A percentile compares a stretch with the other conserved stretches of the same genome.
Evolutionary conservation across 805 yeast species (phyloP).

Genomic region (Metschnikowia corniflorae): DNA sequence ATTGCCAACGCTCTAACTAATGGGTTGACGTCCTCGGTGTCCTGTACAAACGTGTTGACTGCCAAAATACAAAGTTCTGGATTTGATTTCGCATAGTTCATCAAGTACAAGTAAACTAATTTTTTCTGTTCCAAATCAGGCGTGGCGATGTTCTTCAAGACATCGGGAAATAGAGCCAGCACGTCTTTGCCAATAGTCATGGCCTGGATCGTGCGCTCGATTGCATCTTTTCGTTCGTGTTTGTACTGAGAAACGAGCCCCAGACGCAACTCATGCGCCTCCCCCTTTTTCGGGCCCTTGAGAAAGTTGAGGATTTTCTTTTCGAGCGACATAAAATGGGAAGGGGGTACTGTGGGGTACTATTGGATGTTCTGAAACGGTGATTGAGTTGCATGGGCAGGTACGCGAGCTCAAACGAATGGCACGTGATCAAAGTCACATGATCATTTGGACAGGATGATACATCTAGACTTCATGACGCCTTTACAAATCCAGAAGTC

Average conservation of each 20-base stretch:
- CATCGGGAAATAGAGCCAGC: constrained; percentile 90
- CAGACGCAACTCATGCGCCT: constrained; percentile 83
- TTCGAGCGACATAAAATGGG: constrained; percentile 35
- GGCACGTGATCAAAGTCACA: no score
- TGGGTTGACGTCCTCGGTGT: constrained; percentile 95
- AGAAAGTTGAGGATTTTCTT: constrained; percentile 41
- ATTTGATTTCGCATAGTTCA: constrained; percentile 96
- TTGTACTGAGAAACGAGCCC: constrained; percentile 96
- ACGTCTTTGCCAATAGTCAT: constrained; percentile 99
- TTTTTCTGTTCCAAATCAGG: constrained; percentile 96
- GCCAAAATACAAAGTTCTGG: constrained; percentile 96
- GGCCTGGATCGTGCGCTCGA: constrained; percentile 93
- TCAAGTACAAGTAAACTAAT: constrained; percentile 86
- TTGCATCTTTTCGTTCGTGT: constrained; percentile 92
- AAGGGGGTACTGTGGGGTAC: no score
- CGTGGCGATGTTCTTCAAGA: constrained; percentile 92
- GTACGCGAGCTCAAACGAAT: background rate
- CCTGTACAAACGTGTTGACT: constrained; percentile 93
- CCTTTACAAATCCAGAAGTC: no score
- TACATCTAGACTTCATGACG: no score
- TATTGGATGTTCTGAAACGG: no score
- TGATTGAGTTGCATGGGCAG: background rate
- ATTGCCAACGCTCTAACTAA: constrained; percentile 93
- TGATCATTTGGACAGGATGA: no score
- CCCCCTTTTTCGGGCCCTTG: constrained; percentile 54